Conservation (phyloP, 352 stramenopile species). For the Phytophthora palmivora region DNA sequence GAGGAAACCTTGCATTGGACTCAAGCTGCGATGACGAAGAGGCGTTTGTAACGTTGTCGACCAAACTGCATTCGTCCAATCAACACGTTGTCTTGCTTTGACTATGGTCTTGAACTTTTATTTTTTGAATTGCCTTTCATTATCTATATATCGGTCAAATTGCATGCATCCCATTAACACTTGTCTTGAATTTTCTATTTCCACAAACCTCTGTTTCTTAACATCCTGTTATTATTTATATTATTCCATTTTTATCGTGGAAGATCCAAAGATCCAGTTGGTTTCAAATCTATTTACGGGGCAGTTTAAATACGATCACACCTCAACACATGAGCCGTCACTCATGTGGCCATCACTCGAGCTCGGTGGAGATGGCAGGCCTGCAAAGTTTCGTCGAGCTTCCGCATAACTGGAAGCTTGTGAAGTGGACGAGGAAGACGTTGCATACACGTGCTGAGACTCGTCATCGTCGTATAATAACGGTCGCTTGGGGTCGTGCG, state of each 20-base stretch:
- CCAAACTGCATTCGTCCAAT: background rate
- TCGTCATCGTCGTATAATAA: constrained; percentile 57
- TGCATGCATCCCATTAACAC: no score
- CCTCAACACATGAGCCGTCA: constrained; percentile 38
- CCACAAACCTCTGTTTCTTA: no score
- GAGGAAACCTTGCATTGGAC: background rate
- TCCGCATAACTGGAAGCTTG: constrained; percentile 65
- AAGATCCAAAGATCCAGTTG: constrained; percentile 2
- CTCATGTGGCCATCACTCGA: constrained; percentile 25
- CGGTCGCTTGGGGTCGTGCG: constrained; percentile 69
- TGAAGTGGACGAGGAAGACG: constrained; percentile 27
- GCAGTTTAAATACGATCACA: constrained; percentile 25
- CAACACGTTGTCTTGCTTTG: background rate
- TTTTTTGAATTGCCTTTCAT: no score
- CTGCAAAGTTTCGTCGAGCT: constrained; percentile 54
- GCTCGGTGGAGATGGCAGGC: constrained; percentile 45
- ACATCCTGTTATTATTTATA: no score
- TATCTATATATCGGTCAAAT: no score
- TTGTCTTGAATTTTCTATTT: no score
- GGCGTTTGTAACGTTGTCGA: background rate
- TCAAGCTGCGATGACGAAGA: background rate
- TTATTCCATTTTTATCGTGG: no score
- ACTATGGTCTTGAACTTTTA: background rate
- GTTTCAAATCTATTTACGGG: background rate
- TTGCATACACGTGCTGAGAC: constrained; percentile 28